A percentile compares a stretch with the other conserved stretches of the same genome.
Evolutionary conservation across 805 yeast species (phyloP).

Genomic region (Jamesozyma rosinii): DNA sequence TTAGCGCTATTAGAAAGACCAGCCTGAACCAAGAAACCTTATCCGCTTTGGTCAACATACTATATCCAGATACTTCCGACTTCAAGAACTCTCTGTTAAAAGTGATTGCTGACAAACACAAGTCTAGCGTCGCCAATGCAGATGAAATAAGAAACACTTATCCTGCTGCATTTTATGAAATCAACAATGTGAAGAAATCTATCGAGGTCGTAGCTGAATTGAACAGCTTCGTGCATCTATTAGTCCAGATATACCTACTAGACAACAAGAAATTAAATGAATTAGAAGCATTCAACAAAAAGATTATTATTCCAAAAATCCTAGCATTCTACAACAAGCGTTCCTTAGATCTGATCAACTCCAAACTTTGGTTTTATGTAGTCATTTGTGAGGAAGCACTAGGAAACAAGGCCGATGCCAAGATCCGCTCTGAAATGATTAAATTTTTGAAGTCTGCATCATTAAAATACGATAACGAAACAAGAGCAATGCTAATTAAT

Average conservation of each 20-base stretch:
- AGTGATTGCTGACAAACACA: conserved; percentile 31
- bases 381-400: conserved; percentile 65
- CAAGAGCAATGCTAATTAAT: conserved; percentile 82
- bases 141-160: conserved; percentile 25
- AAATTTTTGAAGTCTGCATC: conserved; percentile 77
- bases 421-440: conserved; percentile 60
- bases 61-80: conserved; percentile 45
- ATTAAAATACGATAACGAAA: conserved; percentile 84
- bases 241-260: conserved; percentile 67
- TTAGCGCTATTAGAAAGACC: conserved; percentile 63
- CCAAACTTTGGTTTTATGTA: conserved; percentile 90
- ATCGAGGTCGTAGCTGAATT: conserved; percentile 61
- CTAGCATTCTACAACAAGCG: conserved; percentile 65
- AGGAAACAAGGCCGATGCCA: conserved; percentile 11
- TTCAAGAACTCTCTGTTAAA: conserved; percentile 37
- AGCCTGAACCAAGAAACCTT: conserved; percentile 45
- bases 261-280: conserved; percentile 46
- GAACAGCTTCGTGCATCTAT: conserved; percentile 67
- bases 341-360: conserved; percentile 73
- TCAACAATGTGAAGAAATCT: conserved; percentile 16
- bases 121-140: conserved; percentile 31
- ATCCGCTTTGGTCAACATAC: conserved; percentile 40
- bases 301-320: conserved; percentile 39
- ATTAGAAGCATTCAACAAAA: conserved; percentile 45
- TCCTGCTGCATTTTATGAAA: conserved; percentile 28